phyloP scores from a whole-genome alignment of 805 yeast species.

The Torulaspora indica region DNA sequence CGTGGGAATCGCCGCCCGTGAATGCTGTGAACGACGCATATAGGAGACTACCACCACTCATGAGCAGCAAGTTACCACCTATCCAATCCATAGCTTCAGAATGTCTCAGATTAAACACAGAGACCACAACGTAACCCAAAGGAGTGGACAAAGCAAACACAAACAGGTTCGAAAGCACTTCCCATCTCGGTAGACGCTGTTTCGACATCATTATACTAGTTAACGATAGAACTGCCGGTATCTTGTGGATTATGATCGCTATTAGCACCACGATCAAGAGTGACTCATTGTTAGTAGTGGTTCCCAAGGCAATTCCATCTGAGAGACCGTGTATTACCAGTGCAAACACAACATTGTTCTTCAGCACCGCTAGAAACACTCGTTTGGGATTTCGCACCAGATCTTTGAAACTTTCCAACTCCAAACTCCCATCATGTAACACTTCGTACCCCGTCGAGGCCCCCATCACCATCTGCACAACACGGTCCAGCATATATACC shows the following conservation, averaged over 20 bases:
- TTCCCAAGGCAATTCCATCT: slow-evolving; percentile 62
- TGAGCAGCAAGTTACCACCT: slow-evolving; percentile 32
- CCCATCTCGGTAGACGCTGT: slow-evolving; percentile 37
- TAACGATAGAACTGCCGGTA: slow-evolving; percentile 62
- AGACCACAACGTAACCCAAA: slow-evolving; percentile 29
- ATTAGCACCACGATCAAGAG: slow-evolving; percentile 43
- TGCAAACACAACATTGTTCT: slow-evolving; percentile 52
- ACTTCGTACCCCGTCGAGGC: neutral
- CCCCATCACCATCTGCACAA: slow-evolving; percentile 15
- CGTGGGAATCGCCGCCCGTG: slow-evolving; percentile 20
- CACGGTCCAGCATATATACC: slow-evolving; percentile 45
- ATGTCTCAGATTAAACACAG: slow-evolving; percentile 25
- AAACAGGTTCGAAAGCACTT: slow-evolving; percentile 45
- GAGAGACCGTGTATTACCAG: slow-evolving; percentile 55
- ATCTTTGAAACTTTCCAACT: slow-evolving; percentile 20
- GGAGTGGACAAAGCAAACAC: slow-evolving; percentile 37
- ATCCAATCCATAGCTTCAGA: slow-evolving; percentile 31
- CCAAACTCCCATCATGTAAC: neutral
- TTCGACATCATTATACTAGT: slow-evolving; percentile 45
- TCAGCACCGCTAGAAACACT: slow-evolving; percentile 33
- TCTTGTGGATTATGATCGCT: slow-evolving; percentile 58
- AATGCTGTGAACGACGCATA: slow-evolving; percentile 37
- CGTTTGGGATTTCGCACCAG: slow-evolving; percentile 22
- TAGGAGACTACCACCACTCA: slow-evolving; percentile 36
- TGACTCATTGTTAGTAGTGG: slow-evolving; percentile 42